A percentile compares a stretch with the other conserved stretches of the same genome.
phyloP scores from a whole-genome alignment of 306 rosid species.

The Cercis canadensis region DNA sequence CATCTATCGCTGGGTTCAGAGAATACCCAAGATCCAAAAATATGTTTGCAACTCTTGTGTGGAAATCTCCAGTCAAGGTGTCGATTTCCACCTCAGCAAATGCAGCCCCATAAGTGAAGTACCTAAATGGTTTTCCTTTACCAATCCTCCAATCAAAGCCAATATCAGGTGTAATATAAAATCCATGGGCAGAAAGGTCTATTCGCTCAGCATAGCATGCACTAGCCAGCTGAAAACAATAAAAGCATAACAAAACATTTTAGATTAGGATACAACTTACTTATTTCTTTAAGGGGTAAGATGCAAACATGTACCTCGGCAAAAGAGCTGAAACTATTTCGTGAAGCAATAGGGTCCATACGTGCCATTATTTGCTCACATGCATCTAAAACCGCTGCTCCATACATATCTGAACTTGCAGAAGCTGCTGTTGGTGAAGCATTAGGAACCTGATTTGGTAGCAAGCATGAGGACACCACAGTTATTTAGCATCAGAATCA shows the following conservation, averaged over 20 bases:
- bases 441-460: slow-evolving; percentile 77
- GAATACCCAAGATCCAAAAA: slow-evolving; percentile 87
- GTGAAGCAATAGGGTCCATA: slow-evolving; percentile 83
- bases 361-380: slow-evolving; percentile 87
- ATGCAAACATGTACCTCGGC: slow-evolving; percentile 53
- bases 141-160: slow-evolving; percentile 85
- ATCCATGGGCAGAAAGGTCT: slow-evolving; percentile 98
- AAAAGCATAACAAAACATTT: slow-evolving; percentile 35
- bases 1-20: slow-evolving; percentile 93
- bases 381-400: slow-evolving; percentile 96
- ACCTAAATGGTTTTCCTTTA: slow-evolving; percentile 83
- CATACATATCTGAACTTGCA: slow-evolving; percentile 96
- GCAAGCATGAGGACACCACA: slow-evolving; percentile 36
- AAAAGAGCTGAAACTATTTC: slow-evolving; percentile 66
- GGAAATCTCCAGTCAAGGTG: slow-evolving; percentile 92
- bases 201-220: slow-evolving; percentile 85
- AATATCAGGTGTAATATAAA: slow-evolving; percentile 81
- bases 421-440: slow-evolving; percentile 97
- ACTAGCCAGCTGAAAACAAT: slow-evolving; percentile 67
- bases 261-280: neutral
- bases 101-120: slow-evolving; percentile 95
- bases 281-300: no score
- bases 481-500: slow-evolving; percentile 28
- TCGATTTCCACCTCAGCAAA: slow-evolving; percentile 96
- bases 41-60: slow-evolving; percentile 78